A percentile compares a stretch with the other conserved stretches of the same genome.
phyloP scores from a whole-genome alignment of 495 filamentous ascomycete species.

The Talaromyces liani region DNA sequence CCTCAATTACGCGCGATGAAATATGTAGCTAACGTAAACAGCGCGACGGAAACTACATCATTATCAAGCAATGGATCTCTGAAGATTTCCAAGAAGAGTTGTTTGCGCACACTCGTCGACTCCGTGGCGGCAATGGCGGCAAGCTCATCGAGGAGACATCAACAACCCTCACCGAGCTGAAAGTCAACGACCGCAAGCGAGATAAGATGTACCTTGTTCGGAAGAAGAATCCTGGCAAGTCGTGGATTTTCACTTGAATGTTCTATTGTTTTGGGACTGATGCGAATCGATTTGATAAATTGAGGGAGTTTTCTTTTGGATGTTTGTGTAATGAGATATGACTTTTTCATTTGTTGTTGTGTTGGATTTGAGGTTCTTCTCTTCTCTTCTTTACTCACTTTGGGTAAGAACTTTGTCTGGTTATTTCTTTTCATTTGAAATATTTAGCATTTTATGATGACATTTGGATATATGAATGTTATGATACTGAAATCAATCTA shows the following conservation, averaged over 20 bases:
- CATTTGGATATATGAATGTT: neutral
- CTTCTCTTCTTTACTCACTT: neutral
- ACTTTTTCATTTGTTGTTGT: slow-evolving; percentile 16
- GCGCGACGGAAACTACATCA: slow-evolving; percentile 60
- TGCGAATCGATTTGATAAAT: neutral
- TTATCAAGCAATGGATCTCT: slow-evolving; percentile 70
- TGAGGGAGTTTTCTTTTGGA: neutral
- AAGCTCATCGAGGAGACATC: slow-evolving; percentile 37
- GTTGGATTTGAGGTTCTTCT: slow-evolving; percentile 18
- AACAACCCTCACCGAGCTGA: slow-evolving; percentile 38
- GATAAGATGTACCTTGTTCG: slow-evolving; percentile 55
- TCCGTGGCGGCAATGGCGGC: slow-evolving; percentile 52
- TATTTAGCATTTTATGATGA: neutral
- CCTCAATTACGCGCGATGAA: neutral
- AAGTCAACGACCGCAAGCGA: slow-evolving; percentile 42
- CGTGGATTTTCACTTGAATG: slow-evolving; percentile 29
- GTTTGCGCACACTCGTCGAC: slow-evolving; percentile 60
- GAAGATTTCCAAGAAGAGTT: slow-evolving; percentile 66
- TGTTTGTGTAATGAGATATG: slow-evolving; percentile 9
- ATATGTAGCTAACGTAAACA: slow-evolving; percentile 5
- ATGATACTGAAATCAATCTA: neutral
- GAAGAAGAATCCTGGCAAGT: slow-evolving; percentile 44
- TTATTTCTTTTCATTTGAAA: neutral
- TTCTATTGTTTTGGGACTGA: slow-evolving; percentile 9
- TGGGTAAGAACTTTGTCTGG: neutral